Evolutionary conservation across 495 filamentous ascomycete genomes (phyloP), one percentile per base, ranked within the genome.

Genomic region (Aspergillus cristatus): DNA sequence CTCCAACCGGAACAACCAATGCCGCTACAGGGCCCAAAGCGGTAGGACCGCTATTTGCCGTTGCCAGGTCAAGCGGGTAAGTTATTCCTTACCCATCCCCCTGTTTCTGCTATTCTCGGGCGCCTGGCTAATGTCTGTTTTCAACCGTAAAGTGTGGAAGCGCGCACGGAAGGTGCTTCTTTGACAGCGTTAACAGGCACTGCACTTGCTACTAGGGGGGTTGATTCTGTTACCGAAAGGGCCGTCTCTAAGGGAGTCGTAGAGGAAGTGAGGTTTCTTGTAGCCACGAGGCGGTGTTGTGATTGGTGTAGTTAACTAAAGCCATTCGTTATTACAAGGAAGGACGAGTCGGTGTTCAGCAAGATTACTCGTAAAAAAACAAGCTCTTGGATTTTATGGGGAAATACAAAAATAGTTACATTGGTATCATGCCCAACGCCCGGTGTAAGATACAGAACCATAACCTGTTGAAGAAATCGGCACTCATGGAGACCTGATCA

Each of bases 61-160:
- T 14, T 32, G 30, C 30, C n/a, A 32, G 30, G n/a, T 32, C 5
- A 32, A 32, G 30, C n/a, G n/a, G n/a, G n/a, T n/a, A 32, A 32
- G 30, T 10, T 32, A 32, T 32, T 3, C 5, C 3, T 8, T 2
- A n/a, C n/a, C n/a, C n/a, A n/a, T n/a, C n/a, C n/a, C n/a, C n/a
- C n/a, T 16, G 11, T 7, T 3, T 32, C 30, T 11, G 7, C n/a
- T 32, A 13, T 32, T 2, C 11, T 32, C n/a, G 30, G 7, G 14
- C 15, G n/a, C 5, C 2, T 32, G 3, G 30, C 30, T 32, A 7
- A 32, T 32, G 30, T n/a, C n/a, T n/a, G n/a, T n/a, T n/a, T n/a
- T n/a, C n/a, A n/a, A 14, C 7, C 8, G 8, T 32, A 8, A 13
- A 32, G 30, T 32, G 30, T 16, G 30, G 30, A 7, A 32, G 15